Base-by-base conservation (phyloP, 768 basidiomycete species). In the Floccularia luteovirens region DNA sequence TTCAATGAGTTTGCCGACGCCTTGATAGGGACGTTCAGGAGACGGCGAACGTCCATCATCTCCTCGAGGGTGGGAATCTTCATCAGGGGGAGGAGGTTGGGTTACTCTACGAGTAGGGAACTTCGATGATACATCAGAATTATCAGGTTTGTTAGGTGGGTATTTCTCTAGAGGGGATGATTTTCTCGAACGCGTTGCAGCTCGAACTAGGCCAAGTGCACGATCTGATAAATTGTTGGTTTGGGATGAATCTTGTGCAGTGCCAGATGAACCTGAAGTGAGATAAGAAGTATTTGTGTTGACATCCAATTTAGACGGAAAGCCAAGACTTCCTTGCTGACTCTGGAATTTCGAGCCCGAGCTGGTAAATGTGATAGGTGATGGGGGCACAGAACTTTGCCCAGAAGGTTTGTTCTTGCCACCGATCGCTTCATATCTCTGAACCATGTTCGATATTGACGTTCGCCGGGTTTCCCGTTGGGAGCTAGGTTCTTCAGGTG, bases 361-460 rank as follows among this genome's bases (percentile, higher is more conserved):
- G n/a, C n/a, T n/a, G n/a, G n/a, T n/a, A n/a, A n/a, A n/a, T n/a
- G n/a, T n/a, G n/a, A n/a, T n/a, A n/a, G 60, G 52, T 6, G 66
- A 58, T 2, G 69, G 59, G 25, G 65, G 54, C 3, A 56, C 46
- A 21, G 57, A 43, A 16, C 50, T 30, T 13, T 49, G 20, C 22
- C 47, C 44, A 31, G 56, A 43, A 3, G 62, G 48, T 45, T 62
- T 67, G 17, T 50, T 46, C 40, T 52, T 57, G 16, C 60, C 61
- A 24, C 69, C 72, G 40, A 90, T 77, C 5, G 78, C 75, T 57
- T 91, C 89, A 55, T 80, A 91, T 32, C 68, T 75, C 48, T 86
- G 83, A 19, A 90, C 89, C 77, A 90, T 89, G 52, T 90, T 78
- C 28, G 87, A 79, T 49, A 90, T 90, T 0, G 89, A 90, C 3